phyloP scores from a whole-genome alignment of 2,329 filamentous ascomycete genomes.

The Trichoderma pleuroti region DNA sequence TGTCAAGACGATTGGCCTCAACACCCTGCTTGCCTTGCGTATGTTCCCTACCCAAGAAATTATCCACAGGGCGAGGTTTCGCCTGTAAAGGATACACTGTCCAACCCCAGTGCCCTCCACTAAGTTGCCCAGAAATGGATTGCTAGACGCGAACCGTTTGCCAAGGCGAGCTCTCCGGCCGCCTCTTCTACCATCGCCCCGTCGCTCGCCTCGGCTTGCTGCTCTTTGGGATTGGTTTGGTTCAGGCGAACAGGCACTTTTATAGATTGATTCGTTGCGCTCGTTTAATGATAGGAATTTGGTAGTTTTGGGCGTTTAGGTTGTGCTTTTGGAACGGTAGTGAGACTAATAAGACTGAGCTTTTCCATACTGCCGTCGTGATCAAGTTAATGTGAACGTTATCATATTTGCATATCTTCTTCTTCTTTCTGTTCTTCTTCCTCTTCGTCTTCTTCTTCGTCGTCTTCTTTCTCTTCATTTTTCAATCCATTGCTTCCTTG shows the following conservation, averaged over 20 bases:
- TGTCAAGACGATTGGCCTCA: constrained; percentile 14
- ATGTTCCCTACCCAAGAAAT: not conserved
- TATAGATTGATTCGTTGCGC: not conserved
- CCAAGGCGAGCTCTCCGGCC: constrained; percentile 20
- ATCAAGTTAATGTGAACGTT: too few species aligned
- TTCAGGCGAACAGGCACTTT: not conserved
- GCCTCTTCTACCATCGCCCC: not conserved
- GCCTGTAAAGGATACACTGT: not conserved
- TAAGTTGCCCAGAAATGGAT: constrained; percentile 2
- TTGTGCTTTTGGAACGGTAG: not conserved
- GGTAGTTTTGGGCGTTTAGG: not conserved
- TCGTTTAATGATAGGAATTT: not conserved
- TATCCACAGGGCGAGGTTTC: not conserved
- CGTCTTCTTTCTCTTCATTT: not conserved
- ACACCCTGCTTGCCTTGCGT: constrained; percentile 10
- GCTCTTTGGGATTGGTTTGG: not conserved
- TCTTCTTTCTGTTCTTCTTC: too few species aligned
- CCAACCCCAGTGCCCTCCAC: not conserved
- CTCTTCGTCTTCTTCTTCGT: not conserved
- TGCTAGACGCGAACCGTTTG: not conserved
- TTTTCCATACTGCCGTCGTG: not conserved
- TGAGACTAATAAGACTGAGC: not conserved
- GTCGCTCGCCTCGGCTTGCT: not conserved
- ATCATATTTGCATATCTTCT: too few species aligned
- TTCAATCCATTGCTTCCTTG: not conserved